A percentile compares a stretch with the other conserved stretches of the same genome.
phyloP scores from a whole-genome alignment of 2,329 filamentous ascomycete genomes.

The Aspergillus transmontanensis region DNA sequence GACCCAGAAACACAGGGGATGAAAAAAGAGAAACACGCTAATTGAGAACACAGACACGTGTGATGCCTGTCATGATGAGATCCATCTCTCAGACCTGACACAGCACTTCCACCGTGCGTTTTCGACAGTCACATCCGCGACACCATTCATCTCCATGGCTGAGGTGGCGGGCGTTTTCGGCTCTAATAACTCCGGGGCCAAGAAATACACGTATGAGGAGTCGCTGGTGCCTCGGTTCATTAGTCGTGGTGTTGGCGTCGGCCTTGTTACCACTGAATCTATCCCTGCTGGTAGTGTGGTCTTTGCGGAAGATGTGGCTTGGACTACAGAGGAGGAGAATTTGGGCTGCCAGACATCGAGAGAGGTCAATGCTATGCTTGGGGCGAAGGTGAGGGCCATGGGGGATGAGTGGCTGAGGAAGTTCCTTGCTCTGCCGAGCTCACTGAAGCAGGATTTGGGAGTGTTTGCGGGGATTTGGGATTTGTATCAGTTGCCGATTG shows the following conservation, averaged over 20 bases:
- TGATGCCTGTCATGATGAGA: not conserved
- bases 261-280: conserved; percentile 13
- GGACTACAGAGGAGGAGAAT: not conserved
- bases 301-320: conserved; percentile 13
- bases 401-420: conserved; percentile 15
- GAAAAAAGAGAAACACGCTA: not conserved
- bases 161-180: not conserved
- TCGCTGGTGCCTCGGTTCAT: conserved; percentile 7
- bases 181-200: not conserved
- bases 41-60: not conserved
- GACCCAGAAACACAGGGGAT: not conserved
- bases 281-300: conserved; percentile 15
- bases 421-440: conserved; percentile 9
- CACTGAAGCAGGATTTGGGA: not conserved
- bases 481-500: conserved; percentile 3
- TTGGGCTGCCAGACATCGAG: not conserved
- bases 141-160: not conserved
- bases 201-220: not conserved
- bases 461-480: conserved; percentile 13
- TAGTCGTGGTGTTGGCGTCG: conserved; percentile 8
- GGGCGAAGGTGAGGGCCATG: conserved; percentile 10
- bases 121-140: not conserved
- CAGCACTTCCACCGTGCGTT: not conserved
- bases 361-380: conserved; percentile 6
- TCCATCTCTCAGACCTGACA: not conserved